phyloP scores from a whole-genome alignment of 768 basidiomycete species.

The Thelephora aurantiotincta region DNA sequence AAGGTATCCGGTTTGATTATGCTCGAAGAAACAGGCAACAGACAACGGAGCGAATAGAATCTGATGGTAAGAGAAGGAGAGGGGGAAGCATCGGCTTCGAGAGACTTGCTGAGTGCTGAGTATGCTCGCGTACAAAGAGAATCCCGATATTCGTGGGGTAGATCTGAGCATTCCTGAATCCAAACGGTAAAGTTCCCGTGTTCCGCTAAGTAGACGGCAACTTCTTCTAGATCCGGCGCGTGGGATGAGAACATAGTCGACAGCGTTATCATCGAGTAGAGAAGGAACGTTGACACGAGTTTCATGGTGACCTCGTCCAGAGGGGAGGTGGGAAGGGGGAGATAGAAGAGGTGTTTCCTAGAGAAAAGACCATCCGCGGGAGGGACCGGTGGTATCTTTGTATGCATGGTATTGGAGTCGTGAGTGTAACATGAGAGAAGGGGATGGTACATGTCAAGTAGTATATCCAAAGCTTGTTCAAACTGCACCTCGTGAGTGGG shows the following conservation, averaged over 20 bases:
- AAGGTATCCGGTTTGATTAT: conserved; percentile 38
- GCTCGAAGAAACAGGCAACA: conserved; percentile 32
- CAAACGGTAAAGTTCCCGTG: conserved; percentile 25
- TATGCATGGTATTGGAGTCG: neutral
- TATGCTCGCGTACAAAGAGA: conserved; percentile 47
- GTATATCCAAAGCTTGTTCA: conserved; percentile 30
- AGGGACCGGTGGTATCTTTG: neutral
- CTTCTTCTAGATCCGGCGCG: conserved; percentile 6
- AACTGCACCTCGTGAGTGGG: conserved; percentile 25
- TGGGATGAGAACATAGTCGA: conserved; percentile 13
- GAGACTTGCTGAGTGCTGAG: conserved; percentile 28
- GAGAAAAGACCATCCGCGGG: conserved; percentile 5
- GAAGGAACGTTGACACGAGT: conserved; percentile 45
- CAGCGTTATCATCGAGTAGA: conserved; percentile 35
- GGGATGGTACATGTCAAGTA: conserved; percentile 31
- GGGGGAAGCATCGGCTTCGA: conserved; percentile 9
- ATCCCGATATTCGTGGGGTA: conserved; percentile 43
- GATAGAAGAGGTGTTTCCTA: conserved; percentile 21
- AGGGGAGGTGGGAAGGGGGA: conserved; percentile 26
- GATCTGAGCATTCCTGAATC: conserved; percentile 27
- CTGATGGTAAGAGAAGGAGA: conserved; percentile 22
- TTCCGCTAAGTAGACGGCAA: conserved; percentile 20
- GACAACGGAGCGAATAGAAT: conserved; percentile 29
- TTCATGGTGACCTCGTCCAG: conserved; percentile 25
- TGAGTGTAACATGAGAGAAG: conserved; percentile 20